phyloP scores from a whole-genome alignment of 2,329 filamentous ascomycete genomes.

The Nothophoma quercina region DNA sequence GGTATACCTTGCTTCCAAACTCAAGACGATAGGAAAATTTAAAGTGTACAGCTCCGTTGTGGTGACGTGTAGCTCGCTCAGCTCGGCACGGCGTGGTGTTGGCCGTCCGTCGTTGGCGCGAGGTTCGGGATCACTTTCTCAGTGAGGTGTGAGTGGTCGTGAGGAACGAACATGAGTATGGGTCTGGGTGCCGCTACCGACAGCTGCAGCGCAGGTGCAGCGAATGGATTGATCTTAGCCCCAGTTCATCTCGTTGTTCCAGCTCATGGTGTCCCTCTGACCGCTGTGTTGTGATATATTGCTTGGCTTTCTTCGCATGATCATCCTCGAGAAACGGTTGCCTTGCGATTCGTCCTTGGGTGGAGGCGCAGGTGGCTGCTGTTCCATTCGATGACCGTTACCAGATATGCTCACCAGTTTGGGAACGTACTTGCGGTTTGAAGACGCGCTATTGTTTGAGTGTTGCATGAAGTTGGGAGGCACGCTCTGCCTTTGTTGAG shows the following conservation, averaged over 20 bases:
- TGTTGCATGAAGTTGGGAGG: conserved; percentile 46
- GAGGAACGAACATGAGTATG: neutral
- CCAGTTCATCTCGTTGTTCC: conserved; percentile 48
- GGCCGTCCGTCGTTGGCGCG: conserved; percentile 24
- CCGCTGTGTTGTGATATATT: conserved; percentile 49
- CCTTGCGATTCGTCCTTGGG: conserved; percentile 45
- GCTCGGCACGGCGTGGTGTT: conserved; percentile 8
- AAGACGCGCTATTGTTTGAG: conserved; percentile 27
- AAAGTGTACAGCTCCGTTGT: conserved; percentile 39
- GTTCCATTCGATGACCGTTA: conserved; percentile 38
- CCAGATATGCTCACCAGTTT: conserved; percentile 47
- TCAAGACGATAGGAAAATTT: conserved; percentile 31
- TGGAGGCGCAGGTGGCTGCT: conserved; percentile 45
- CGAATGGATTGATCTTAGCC: conserved; percentile 27
- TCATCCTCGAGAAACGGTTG: conserved; percentile 46
- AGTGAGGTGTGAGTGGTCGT: conserved; percentile 33
- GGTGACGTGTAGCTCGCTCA: conserved; percentile 48
- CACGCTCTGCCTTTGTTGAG: conserved; percentile 41
- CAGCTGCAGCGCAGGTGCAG: neutral
- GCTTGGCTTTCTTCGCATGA: conserved; percentile 46
- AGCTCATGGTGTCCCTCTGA: conserved; percentile 42
- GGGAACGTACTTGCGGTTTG: conserved; percentile 42
- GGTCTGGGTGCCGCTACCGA: neutral
- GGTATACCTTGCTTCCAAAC: conserved; percentile 43
- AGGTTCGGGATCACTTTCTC: conserved; percentile 52